Percentiles rank a stretch among this genome's conserved stretches.
Evolutionary conservation across 1,139 yeast genomes (phyloP).

Genomic region (Blastobotrys elegans): DNA sequence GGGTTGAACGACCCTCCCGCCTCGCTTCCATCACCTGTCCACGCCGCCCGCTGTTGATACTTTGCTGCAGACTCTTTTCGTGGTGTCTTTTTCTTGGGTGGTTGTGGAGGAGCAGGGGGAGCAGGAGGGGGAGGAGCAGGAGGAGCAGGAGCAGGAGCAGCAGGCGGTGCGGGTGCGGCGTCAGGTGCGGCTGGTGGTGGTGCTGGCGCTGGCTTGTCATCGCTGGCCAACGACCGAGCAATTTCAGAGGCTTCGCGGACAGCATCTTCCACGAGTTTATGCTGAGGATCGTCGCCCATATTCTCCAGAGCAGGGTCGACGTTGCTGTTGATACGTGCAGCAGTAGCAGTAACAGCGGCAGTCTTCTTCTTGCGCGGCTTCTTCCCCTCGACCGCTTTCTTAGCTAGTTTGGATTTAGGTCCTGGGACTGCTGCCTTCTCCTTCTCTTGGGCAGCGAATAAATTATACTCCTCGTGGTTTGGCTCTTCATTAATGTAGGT

Average conservation of each 20-base stretch:
- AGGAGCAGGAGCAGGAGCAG: neutral
- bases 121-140: no score
- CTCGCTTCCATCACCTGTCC: constrained; percentile 31
- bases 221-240: constrained; percentile 21
- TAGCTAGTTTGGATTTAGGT: neutral
- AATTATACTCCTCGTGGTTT: constrained; percentile 3
- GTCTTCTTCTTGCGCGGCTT: neutral
- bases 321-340: neutral
- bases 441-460: neutral
- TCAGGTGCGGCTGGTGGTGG: neutral
- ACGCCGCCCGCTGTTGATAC: constrained; percentile 14
- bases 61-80: neutral
- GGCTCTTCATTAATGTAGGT: constrained; percentile 14
- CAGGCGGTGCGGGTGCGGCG: neutral
- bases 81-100: neutral
- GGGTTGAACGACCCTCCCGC: constrained; percentile 49
- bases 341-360: neutral
- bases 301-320: constrained; percentile 16
- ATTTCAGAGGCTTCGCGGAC: constrained; percentile 29
- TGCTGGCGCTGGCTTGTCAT: neutral
- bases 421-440: neutral
- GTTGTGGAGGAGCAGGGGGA: no score
- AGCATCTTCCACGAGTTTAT: constrained; percentile 26
- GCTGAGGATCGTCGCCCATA: constrained; percentile 7
- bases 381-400: neutral